Evolutionary conservation across 2,329 filamentous ascomycete species (phyloP).

Genomic region (Aspergillus oerlinghausenensis): DNA sequence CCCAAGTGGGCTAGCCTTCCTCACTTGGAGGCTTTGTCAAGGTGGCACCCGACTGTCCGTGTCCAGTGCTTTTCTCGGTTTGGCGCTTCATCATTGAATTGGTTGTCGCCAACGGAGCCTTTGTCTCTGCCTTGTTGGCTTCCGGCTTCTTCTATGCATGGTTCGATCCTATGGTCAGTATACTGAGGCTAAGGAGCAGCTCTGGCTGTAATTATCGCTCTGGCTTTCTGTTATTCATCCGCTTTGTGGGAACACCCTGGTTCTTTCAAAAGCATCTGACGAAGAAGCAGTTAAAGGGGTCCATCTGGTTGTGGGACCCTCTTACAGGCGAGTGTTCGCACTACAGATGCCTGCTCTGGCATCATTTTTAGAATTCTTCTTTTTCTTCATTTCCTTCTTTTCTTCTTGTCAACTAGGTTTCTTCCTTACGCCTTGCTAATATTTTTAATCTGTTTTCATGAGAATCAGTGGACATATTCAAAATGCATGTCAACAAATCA

Average conservation of each 20-base stretch:
- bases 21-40: neutral
- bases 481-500: neutral
- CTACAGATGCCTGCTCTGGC: slow-evolving; percentile 2
- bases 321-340: slow-evolving; percentile 4
- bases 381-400: slow-evolving; percentile 4
- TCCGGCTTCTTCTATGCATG: slow-evolving; percentile 23
- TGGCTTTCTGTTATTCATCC: slow-evolving; percentile 11
- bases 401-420: slow-evolving; percentile 10
- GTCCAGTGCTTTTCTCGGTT: slow-evolving; percentile 2
- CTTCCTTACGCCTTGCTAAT: slow-evolving; percentile 1
- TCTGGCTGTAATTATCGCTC: slow-evolving; percentile 7
- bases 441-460: slow-evolving; percentile 16
- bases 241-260: slow-evolving; percentile 1
- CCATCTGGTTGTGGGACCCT: slow-evolving; percentile 1
- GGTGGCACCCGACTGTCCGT: neutral
- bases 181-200: slow-evolving; percentile 10
- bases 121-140: slow-evolving; percentile 7
- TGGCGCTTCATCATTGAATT: neutral
- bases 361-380: slow-evolving; percentile 1
- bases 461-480: slow-evolving; percentile 4
- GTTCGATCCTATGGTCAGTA: slow-evolving; percentile 28
- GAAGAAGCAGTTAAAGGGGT: neutral
- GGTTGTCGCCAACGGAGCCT: slow-evolving; percentile 2
- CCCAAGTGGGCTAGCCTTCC: neutral
- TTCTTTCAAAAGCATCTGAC: neutral